Percentiles rank a stretch among this genome's conserved stretches.
Conservation (phyloP, 345 rosid species). For the Pelargonium nanum region DNA sequence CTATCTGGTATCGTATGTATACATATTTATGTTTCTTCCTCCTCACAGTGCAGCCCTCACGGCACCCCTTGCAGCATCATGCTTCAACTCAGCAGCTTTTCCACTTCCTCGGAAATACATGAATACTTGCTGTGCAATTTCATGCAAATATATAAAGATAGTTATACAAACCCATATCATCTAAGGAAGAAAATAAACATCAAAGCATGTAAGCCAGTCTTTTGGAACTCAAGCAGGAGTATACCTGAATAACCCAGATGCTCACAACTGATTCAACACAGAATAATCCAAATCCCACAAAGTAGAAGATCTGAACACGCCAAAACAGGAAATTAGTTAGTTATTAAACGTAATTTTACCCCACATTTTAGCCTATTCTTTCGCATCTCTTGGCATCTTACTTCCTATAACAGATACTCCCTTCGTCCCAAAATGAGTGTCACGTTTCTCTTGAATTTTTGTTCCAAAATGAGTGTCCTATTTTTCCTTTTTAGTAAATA, state of each 20-base stretch:
- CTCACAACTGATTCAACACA: slow-evolving; percentile 63
- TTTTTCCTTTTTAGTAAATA: too few species aligned
- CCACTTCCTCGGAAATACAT: slow-evolving; percentile 82
- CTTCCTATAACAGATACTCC: too few species aligned
- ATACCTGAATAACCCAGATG: slow-evolving; percentile 90
- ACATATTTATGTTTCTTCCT: too few species aligned
- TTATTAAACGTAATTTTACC: not conserved
- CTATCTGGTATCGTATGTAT: too few species aligned
- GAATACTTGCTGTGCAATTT: slow-evolving; percentile 82
- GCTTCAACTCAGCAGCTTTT: slow-evolving; percentile 51
- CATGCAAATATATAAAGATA: too few species aligned
- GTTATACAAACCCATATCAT: not conserved
- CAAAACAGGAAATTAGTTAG: not conserved
- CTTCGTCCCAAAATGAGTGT: too few species aligned
- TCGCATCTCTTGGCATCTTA: too few species aligned
- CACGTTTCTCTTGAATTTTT: too few species aligned
- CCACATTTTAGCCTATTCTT: too few species aligned
- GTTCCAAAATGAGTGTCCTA: too few species aligned
- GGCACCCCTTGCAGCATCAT: slow-evolving; percentile 44
- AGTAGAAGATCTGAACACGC: slow-evolving; percentile 62
- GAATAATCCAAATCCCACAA: slow-evolving; percentile 70
- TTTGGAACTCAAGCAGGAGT: not conserved
- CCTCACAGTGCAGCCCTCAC: slow-evolving; percentile 30
- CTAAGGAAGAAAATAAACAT: not conserved
- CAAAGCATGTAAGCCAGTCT: not conserved